phyloP scores from a whole-genome alignment of 1,284 basidiomycete genomes.

The Ceratobasidium sp. region DNA sequence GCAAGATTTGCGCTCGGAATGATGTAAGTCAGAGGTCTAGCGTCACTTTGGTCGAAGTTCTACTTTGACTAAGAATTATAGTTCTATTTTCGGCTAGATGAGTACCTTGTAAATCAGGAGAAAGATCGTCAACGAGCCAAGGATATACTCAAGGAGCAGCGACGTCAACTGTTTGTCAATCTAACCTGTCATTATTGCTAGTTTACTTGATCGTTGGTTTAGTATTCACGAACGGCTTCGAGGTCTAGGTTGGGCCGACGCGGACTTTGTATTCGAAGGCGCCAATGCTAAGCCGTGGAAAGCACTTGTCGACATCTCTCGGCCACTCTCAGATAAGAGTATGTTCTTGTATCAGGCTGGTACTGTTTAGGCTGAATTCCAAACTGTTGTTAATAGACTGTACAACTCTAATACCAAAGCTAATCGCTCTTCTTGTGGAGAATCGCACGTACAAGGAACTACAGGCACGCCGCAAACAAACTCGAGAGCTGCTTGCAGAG shows the following conservation, averaged over 20 bases:
- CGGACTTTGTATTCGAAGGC: neutral
- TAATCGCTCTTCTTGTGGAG: too few relatives aligned
- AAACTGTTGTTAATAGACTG: too few relatives aligned
- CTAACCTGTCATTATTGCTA: neutral
- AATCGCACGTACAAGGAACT: too few relatives aligned
- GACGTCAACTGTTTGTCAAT: neutral
- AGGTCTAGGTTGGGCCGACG: neutral
- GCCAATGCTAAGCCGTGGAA: slow-evolving; percentile 5
- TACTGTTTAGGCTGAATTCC: too few relatives aligned
- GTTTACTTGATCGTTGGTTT: neutral
- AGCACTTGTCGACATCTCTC: neutral
- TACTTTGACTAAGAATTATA: neutral
- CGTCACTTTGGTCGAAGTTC: too few relatives aligned
- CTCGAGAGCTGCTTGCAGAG: too few relatives aligned
- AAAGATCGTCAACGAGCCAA: neutral
- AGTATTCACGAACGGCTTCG: neutral
- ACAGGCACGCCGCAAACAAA: too few relatives aligned
- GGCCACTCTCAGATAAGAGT: slow-evolving; percentile 1
- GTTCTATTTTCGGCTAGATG: neutral
- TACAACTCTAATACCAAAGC: too few relatives aligned
- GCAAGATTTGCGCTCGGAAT: too few relatives aligned
- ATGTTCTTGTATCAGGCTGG: neutral
- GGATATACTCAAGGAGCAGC: neutral
- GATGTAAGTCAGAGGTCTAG: too few relatives aligned
- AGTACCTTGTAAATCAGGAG: neutral